These are phyloP conservation scores for Ogataea populi-albae DNA, from an alignment of 805 yeast species.

Conservation along the genomic window DNA sequence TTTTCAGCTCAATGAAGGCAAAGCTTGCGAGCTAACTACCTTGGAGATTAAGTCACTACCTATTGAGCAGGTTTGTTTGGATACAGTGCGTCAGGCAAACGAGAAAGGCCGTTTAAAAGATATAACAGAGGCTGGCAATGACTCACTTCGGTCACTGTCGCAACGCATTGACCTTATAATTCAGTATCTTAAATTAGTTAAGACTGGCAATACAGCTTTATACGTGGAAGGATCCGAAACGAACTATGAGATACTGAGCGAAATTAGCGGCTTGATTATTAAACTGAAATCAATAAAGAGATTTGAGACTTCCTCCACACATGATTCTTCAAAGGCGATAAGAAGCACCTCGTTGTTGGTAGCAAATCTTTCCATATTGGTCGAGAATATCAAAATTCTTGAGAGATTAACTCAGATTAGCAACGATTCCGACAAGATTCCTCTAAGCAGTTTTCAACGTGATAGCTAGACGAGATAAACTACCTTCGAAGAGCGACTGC, in stretches of 20 bases:
- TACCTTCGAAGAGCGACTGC: no score
- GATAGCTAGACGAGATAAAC: no score
- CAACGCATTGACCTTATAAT: slow-evolving; percentile 10
- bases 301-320: neutral
- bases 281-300: slow-evolving; percentile 7
- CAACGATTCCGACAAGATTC: no score
- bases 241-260: slow-evolving; percentile 8
- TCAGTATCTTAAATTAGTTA: slow-evolving; percentile 11
- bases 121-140: slow-evolving; percentile 2
- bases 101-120: slow-evolving; percentile 2
- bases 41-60: slow-evolving; percentile 14
- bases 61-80: slow-evolving; percentile 16
- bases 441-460: no score
- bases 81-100: slow-evolving; percentile 9
- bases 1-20: slow-evolving; percentile 1
- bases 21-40: neutral
- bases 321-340: neutral
- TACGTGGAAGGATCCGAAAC: slow-evolving; percentile 1
- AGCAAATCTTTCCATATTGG: no score
- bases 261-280: slow-evolving; percentile 13
- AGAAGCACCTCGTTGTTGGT: slow-evolving; percentile 2
- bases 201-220: slow-evolving; percentile 5
- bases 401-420: no score
- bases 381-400: no score
- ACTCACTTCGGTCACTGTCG: slow-evolving; percentile 4